Evolutionary conservation across 495 filamentous ascomycete genomes (phyloP).

Genomic region (Xylona heveae): DNA sequence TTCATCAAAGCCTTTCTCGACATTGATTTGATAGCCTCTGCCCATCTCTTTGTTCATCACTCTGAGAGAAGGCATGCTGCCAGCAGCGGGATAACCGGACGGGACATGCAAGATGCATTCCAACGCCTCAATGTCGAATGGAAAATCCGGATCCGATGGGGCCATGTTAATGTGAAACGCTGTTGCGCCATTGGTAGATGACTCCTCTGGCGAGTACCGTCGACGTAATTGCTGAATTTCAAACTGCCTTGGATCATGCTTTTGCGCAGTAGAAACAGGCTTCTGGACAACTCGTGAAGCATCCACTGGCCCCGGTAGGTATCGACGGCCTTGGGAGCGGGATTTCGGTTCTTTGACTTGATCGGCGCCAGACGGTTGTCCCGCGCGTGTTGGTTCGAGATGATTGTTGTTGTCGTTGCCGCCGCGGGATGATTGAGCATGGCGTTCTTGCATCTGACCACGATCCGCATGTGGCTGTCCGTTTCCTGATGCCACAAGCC

Average conservation of each 20-base stretch:
- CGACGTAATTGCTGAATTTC: constrained; percentile 57
- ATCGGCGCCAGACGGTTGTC: no score
- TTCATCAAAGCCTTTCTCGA: constrained; percentile 56
- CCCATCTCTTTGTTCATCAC: constrained; percentile 63
- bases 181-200: constrained; percentile 26
- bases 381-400: no score
- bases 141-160: constrained; percentile 79
- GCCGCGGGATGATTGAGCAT: no score
- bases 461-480: no score
- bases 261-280: constrained; percentile 43
- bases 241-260: constrained; percentile 48
- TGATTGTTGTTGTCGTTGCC: no score
- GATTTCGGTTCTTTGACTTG: no score
- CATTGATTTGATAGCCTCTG: constrained; percentile 59
- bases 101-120: constrained; percentile 56
- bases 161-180: constrained; percentile 38
- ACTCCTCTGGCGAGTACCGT: constrained; percentile 43
- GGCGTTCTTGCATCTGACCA: no score
- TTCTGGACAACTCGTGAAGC: constrained; percentile 31
- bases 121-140: constrained; percentile 54
- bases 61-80: constrained; percentile 28
- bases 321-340: constrained; percentile 1
- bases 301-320: constrained; percentile 8
- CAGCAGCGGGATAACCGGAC: constrained; percentile 28
- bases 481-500: no score